These are phyloP conservation scores for Arachis hypogaea DNA, from an alignment of 306 rosid genomes.

Conservation along the genomic window DNA sequence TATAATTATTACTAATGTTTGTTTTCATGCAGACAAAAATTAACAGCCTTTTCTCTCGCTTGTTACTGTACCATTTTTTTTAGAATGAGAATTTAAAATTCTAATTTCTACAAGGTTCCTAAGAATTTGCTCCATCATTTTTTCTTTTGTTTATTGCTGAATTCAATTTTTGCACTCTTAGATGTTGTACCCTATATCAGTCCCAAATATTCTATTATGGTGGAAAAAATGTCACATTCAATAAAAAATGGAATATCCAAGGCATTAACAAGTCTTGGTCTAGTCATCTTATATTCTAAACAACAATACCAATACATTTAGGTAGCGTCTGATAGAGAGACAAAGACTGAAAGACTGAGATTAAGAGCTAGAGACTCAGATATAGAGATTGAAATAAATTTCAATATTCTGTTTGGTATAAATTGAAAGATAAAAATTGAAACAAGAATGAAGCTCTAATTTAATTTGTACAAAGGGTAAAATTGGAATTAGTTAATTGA, in stretches of 20 bases:
- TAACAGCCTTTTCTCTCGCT: constrained; percentile 77
- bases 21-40: constrained; percentile 55
- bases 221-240: constrained; percentile 1
- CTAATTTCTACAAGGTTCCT: constrained; percentile 30
- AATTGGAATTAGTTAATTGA: no score
- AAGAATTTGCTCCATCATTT: neutral
- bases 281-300: neutral
- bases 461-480: no score
- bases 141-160: constrained; percentile 43
- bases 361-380: no score
- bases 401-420: no score
- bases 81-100: constrained; percentile 28
- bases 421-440: no score
- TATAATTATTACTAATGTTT: constrained; percentile 23
- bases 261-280: neutral
- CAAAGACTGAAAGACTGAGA: no score
- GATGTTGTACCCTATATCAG: constrained; percentile 70
- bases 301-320: neutral
- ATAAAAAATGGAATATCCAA: neutral
- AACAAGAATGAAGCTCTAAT: no score
- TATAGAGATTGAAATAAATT: no score
- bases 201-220: constrained; percentile 64
- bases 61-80: constrained; percentile 60
- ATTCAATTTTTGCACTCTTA: constrained; percentile 48
- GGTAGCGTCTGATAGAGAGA: no score